Percentiles rank a stretch among this genome's conserved stretches.
phyloP scores from a whole-genome alignment of 1,284 basidiomycete species.

The Melanopsichium pennsylvanicum region DNA sequence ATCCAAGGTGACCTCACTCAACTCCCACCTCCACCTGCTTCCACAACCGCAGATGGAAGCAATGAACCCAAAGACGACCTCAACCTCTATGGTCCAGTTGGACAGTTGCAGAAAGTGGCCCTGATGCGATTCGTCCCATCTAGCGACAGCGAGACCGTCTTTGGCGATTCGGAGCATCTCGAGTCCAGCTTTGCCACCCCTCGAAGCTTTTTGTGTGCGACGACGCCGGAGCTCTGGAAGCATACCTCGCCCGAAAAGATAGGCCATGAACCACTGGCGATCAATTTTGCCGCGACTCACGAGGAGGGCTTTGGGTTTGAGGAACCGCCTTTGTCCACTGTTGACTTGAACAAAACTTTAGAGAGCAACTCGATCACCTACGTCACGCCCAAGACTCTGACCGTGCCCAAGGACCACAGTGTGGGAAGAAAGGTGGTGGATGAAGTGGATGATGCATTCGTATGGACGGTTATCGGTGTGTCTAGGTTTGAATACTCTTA shows the following conservation, averaged over 20 bases:
- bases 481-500: slow-evolving; percentile 94
- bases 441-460: slow-evolving; percentile 90
- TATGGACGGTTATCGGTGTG: slow-evolving; percentile 94
- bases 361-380: slow-evolving; percentile 78
- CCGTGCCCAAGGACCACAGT: slow-evolving; percentile 76
- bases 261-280: slow-evolving; percentile 21
- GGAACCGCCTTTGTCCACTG: slow-evolving; percentile 15
- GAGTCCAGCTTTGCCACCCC: slow-evolving; percentile 44
- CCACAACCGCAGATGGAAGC: slow-evolving; percentile 1
- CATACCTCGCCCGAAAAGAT: slow-evolving; percentile 10
- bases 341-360: slow-evolving; percentile 71
- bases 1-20: slow-evolving; percentile 28
- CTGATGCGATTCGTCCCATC: slow-evolving; percentile 74
- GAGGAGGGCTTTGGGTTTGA: slow-evolving; percentile 80
- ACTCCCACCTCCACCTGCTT: neutral
- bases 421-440: slow-evolving; percentile 74
- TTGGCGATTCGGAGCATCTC: slow-evolving; percentile 44
- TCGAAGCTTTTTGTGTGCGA: slow-evolving; percentile 41
- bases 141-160: slow-evolving; percentile 31
- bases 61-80: slow-evolving; percentile 39
- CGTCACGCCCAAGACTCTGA: slow-evolving; percentile 76
- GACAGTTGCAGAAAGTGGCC: slow-evolving; percentile 95
- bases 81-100: slow-evolving; percentile 79
- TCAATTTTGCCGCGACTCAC: slow-evolving; percentile 77
- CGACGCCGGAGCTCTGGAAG: slow-evolving; percentile 18